Conservation (phyloP, 805 yeast genomes). For the Metschnikowia lochheadii region DNA sequence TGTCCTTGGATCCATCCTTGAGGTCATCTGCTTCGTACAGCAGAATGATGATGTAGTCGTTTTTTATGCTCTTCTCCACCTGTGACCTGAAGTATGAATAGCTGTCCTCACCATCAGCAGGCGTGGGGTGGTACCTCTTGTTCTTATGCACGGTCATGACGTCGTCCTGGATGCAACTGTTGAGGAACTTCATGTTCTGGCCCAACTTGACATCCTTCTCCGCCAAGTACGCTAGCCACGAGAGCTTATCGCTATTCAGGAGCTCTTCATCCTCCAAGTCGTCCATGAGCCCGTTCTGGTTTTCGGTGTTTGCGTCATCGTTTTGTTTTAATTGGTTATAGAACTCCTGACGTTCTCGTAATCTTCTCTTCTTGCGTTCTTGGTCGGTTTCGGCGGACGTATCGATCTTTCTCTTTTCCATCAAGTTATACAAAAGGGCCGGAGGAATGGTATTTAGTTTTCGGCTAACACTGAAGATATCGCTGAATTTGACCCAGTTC, state of each 20-base stretch:
- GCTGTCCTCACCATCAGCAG: conserved; percentile 14
- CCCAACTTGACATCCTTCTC: conserved; percentile 34
- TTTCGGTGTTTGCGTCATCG: conserved; percentile 14
- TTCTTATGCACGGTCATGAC: conserved; percentile 26
- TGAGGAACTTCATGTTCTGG: conserved; percentile 33
- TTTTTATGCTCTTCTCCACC: conserved; percentile 23
- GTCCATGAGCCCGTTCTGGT: conserved; percentile 14
- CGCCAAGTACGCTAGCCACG: conserved; percentile 38
- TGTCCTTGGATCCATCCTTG: conserved; percentile 8
- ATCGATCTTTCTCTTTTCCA: conserved; percentile 38
- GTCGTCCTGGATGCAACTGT: conserved; percentile 26
- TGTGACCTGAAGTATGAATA: conserved; percentile 21
- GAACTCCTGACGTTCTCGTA: conserved; percentile 37
- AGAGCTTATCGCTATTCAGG: conserved; percentile 22
- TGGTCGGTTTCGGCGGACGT: conserved; percentile 33
- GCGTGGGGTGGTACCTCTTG: conserved; percentile 27
- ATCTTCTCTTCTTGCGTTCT: conserved; percentile 30
- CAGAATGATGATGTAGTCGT: conserved; percentile 28
- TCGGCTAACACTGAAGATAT: conserved; percentile 20
- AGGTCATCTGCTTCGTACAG: conserved; percentile 21
- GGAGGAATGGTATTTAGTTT: conserved; percentile 30
- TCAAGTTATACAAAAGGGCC: conserved; percentile 27
- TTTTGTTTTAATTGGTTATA: conserved; percentile 35
- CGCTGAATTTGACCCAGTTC: conserved; percentile 34
- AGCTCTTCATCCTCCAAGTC: conserved; percentile 25